Base-by-base conservation (phyloP, 768 basidiomycete species). In the Melanogaster broomeanus region DNA sequence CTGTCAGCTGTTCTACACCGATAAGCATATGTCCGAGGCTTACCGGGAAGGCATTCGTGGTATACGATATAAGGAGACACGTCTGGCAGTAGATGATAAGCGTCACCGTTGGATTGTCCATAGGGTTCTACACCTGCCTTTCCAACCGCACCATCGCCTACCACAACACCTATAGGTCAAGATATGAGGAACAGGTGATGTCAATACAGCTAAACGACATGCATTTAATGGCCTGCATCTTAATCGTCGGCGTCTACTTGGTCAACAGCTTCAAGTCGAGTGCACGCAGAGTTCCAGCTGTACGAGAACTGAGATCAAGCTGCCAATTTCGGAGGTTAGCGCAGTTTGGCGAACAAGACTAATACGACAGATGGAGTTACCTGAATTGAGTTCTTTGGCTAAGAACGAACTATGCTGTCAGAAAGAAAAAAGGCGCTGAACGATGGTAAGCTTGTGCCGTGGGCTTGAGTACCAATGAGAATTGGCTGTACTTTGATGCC, bases 61-160 rank as follows among this genome's bases (percentile, higher is more conserved):
- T 99, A 77, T 99, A 99, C 46, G 96, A 98, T 69, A 99, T 99
- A 64, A 99, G 82, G 53, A 99, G 85, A 74, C 97, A 99, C 48
- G 97, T 98, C 97, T 98, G 64, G 28, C 31, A 42, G 31, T 2
- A 21, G 42, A 46, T 39, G 55, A 53, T 67, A 40, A 67, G 57
- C 3, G 15, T 27, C 37, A 21, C 41, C 46, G 25, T 30, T 51
- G 30, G 25, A 25, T 11, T 42, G 42, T 49, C 38, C 47, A 47
- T 35, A 22, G 43, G 51, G 28, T 49, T 50, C 31, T 45, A 48
- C 40, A 72, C 83, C 65, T 62, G 86, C 93, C 90, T 97, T 98
- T 70, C 95, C 95, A 62, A 97, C 95, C 52, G 95, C 95, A 83
- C 95, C 95, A 78, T 98, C 95, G 66, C 94, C 94, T 46, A 98